Conservation (phyloP, 2,329 filamentous ascomycete genomes). For the Ploettnerulaceae sp. region DNA sequence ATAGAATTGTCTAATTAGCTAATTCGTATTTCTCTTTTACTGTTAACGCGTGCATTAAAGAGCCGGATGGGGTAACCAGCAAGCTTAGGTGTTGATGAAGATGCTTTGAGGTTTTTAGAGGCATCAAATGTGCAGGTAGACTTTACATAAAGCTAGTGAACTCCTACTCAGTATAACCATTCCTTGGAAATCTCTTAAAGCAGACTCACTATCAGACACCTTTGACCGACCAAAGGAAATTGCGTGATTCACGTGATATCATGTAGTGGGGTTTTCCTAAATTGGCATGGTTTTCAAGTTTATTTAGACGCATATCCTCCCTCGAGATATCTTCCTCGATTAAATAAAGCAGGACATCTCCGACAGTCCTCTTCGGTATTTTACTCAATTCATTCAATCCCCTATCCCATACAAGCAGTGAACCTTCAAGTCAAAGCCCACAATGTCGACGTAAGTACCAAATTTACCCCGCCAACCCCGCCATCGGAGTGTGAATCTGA, state of each 20-base stretch:
- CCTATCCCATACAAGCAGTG: not conserved
- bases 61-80: too few species aligned
- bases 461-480: conserved; percentile 20
- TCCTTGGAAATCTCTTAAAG: too few species aligned
- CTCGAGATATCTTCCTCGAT: not conserved
- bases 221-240: not conserved
- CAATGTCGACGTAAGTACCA: conserved; percentile 29
- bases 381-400: not conserved
- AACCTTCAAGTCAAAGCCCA: not conserved
- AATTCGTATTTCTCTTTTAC: too few species aligned
- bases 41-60: too few species aligned
- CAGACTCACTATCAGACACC: not conserved
- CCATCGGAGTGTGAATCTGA: conserved; percentile 11
- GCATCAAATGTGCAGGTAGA: too few species aligned
- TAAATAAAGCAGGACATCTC: too few species aligned
- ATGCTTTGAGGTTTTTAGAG: too few species aligned
- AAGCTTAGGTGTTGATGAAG: too few species aligned
- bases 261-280: conserved; percentile 1
- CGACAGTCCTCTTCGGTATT: not conserved
- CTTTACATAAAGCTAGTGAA: too few species aligned
- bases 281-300: not conserved
- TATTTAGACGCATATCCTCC: not conserved
- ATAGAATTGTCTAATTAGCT: not conserved
- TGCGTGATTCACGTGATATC: conserved; percentile 3
- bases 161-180: too few species aligned